Evolutionary conservation across 768 basidiomycete species (phyloP), one percentile per base, ranked within the genome.

Genomic region (Pulveroboletus sp.): DNA sequence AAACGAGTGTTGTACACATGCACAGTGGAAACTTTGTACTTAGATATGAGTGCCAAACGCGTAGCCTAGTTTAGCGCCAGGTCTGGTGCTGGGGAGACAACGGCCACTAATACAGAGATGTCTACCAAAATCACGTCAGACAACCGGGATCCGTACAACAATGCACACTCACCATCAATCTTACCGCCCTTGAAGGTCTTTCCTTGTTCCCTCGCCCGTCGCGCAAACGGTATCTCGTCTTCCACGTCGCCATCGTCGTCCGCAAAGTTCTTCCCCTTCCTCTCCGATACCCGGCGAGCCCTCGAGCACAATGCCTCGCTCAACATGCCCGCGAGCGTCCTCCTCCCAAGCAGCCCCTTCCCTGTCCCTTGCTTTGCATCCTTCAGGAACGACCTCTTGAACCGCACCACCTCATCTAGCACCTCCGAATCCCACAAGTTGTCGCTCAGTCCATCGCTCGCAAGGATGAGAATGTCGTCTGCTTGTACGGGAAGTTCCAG

Each of bases 351-450:
- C 3, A 72, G 35, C 25, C 61, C 57, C 24, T 53, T 52, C 33
- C 58, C 56, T 10, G 33, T 45, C 9, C 56, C 48, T 6, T 47
- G 51, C 5, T 53, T 40, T 14, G 34, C 17, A 31, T 69, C 52
- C 50, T 55, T 61, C 58, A 66, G 48, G 49, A 71, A 73, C 16
- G 69, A 66, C 36, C 58, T 62, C 44, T 75, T 75, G 65, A 87
- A 82, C 32, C 82, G 72, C 14, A 75, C 67, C 20, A 90, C 84
- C 63, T 92, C 91, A 51, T 94, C 91, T 14, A 93, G 67, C 16
- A 94, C 80, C 51, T 94, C 90, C 58, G 85, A 84, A 57, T 92
- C 90, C 86, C 91, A 93, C 20, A 93, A 70, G 59, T 94, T 94
- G 66, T 94, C 91, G 53, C 82, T 81, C 42, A 94, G 71, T 2